Conservation (phyloP, 805 yeast species). For the Helenozyma rhizophorensis region DNA sequence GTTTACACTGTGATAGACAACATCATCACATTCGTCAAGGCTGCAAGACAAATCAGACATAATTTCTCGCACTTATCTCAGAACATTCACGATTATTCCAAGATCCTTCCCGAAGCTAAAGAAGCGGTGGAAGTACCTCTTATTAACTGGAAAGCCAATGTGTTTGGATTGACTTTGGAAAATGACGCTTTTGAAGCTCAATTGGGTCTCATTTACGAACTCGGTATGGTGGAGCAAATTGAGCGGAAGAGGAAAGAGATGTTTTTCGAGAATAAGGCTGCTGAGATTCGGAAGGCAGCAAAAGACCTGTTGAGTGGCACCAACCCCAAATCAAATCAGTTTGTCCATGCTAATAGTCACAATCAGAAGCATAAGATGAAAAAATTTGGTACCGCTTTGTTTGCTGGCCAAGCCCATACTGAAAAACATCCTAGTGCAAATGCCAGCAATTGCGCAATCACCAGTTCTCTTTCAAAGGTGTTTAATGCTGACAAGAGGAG, state of each 20-base stretch:
- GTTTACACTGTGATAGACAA: conserved; percentile 80
- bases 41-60: conserved; percentile 54
- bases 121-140: conserved; percentile 49
- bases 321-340: conserved; percentile 4
- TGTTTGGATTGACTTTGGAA: conserved; percentile 63
- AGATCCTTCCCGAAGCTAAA: conserved; percentile 32
- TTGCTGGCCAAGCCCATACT: no score
- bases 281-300: conserved; percentile 11
- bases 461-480: no score
- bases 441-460: no score
- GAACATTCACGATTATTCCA: conserved; percentile 24
- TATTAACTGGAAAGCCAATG: conserved; percentile 50
- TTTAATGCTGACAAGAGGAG: no score
- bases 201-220: conserved; percentile 56
- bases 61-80: conserved; percentile 37
- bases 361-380: conserved; percentile 1
- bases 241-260: conserved; percentile 49
- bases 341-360: background rate
- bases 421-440: no score
- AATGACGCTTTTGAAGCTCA: conserved; percentile 89
- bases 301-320: conserved; percentile 6
- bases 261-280: conserved; percentile 30
- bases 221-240: conserved; percentile 65
- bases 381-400: no score
- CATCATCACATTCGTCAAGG: conserved; percentile 61